Evolutionary conservation across 345 rosid species (phyloP), one percentile per base, ranked within the genome.

Genomic region (Moricandia arvensis): DNA sequence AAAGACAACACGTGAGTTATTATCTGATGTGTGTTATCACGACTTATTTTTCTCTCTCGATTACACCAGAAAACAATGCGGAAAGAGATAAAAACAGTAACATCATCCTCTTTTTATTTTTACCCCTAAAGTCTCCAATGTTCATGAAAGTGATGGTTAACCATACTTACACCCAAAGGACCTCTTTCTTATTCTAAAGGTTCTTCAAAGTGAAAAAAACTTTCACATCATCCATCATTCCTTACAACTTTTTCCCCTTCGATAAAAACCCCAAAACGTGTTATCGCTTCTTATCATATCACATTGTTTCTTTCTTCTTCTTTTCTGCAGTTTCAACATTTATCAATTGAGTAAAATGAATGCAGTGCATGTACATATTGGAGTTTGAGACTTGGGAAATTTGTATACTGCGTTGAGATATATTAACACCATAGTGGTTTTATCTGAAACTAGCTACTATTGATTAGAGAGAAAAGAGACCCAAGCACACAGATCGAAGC

Each of bases 141-240:
- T 47, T 74, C 60, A 75, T 58, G 79, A 75, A 67, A 75, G 79
- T 75, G 79, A 75, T 75, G 67, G 61, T 45, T 49, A 60, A 55
- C 69, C 71, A 73, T 58, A 73, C 63, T 45, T 13, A 1, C 70
- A 27, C 31, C 41, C 79, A 58, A 18, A 66, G 37, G 59, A 67
- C 51, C 17, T 59, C 53, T 58, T 43, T 74, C 66, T 66, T 43
- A 60, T 66, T 66, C 60, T 10, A 58, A 58, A 49, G 51, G 35
- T 57, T 69, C 64, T 59, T 59, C 67, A 6, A 6, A 66, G 78
- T 66, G 61, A 57, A 24, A 45, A 66, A 59, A 45, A 5, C 62
- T 67, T 75, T 75, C 79, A 68, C 73, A 75, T 67, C 72, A 38
- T 43, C 77, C 77, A 73, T 74, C 79, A 54, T 68, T 67, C 55